Base-by-base conservation (phyloP, 2,329 filamentous ascomycete species). In the Penicillium hesseltinei region DNA sequence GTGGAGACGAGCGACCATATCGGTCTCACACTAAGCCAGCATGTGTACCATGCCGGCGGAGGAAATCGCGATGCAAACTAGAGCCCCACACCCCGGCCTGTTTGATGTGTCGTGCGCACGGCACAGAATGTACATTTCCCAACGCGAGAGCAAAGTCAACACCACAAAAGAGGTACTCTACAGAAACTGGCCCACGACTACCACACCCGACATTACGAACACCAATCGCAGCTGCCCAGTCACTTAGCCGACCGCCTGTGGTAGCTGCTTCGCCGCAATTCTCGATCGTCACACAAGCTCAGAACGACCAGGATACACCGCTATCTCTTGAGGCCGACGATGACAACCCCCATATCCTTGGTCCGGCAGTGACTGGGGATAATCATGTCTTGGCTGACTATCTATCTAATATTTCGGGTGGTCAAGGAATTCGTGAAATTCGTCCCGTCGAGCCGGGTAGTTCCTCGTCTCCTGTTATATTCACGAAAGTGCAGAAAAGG, bases 311-410 rank as follows among this genome's bases (percentile, higher is more conserved):
- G 17, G 49, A 56, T n/a, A 56, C 44, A 21, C 47, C 52, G 2
- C 33, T 55, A 4, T 51, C 49, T 21, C 31, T 48, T 1, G 62
- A 63, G 23, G 57, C 58, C 2, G 62, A 53, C 5, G 54, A 63
- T 51, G 59, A 60, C 36, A 64, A 46, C 23, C 52, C 62, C 1
- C 62, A 64, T 48, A 62, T 64, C 4, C 44, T 64, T 4, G 51
- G 62, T 9, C 62, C 62, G 1, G 54, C 60, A 1, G 54, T 59
- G 10, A 51, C 45, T 5, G 58, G 54, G 36, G 83, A 85, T 67
- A 82, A 77, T 3, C 80, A 84, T 31, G 72, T 84, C 2, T 62
- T 85, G 7, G 78, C 81, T 2, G 77, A 80, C 54, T 84, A 84
- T 58, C 73, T 84, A 3, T 77, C 76, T 19, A 64, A 68, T 27